phyloP scores from a whole-genome alignment of 441 rosid species.

The Biscutella auriculata region DNA sequence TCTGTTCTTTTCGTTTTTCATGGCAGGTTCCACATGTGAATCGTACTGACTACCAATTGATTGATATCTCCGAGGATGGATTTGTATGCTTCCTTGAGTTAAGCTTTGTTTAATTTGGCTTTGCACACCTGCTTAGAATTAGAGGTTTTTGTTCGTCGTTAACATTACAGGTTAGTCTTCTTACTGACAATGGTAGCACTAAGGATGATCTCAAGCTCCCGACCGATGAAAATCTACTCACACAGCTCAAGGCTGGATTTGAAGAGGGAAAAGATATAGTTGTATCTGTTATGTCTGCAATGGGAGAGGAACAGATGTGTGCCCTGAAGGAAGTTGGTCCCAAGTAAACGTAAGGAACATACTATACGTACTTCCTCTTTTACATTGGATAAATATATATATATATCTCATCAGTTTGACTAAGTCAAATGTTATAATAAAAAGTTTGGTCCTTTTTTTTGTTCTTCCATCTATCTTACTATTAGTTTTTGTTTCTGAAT shows the following conservation, averaged over 20 bases:
- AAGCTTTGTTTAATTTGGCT: neutral
- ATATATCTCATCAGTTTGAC: slow-evolving; percentile 1
- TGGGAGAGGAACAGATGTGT: slow-evolving; percentile 97
- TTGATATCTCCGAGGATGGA: slow-evolving; percentile 93
- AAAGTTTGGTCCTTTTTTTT: too few relatives aligned
- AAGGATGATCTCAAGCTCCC: slow-evolving; percentile 97
- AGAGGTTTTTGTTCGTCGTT: neutral
- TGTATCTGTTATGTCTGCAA: slow-evolving; percentile 76
- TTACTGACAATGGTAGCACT: slow-evolving; percentile 72
- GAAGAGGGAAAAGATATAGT: slow-evolving; percentile 68
- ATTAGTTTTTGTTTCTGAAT: too few relatives aligned
- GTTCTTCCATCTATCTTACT: too few relatives aligned
- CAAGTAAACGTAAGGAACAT: slow-evolving; percentile 17
- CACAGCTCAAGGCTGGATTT: slow-evolving; percentile 76
- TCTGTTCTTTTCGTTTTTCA: neutral
- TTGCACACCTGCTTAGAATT: neutral
- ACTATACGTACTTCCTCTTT: neutral
- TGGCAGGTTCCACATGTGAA: slow-evolving; percentile 82
- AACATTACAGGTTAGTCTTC: slow-evolving; percentile 62
- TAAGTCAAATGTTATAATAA: neutral
- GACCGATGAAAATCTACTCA: slow-evolving; percentile 61
- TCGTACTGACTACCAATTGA: slow-evolving; percentile 78
- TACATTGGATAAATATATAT: slow-evolving; percentile 1
- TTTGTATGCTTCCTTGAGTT: slow-evolving; percentile 36
- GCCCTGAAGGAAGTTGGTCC: slow-evolving; percentile 86